phyloP scores from a whole-genome alignment of 331 rosid species.

The Rosa hybrid region DNA sequence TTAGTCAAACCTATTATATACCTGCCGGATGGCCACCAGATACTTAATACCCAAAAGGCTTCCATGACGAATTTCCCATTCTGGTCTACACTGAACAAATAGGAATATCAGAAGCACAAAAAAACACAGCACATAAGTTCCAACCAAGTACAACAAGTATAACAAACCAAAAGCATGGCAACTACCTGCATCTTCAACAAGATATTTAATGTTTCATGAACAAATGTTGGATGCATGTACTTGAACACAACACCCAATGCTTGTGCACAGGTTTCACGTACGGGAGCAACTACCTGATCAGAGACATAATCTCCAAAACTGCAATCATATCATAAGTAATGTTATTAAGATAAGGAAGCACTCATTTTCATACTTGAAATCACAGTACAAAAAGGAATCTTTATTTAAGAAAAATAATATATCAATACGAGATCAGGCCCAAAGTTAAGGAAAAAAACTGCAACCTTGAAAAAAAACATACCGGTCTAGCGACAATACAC shows the following conservation, averaged over 20 bases:
- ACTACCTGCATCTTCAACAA: conserved; percentile 96
- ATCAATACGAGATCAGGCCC: conserved; percentile 13
- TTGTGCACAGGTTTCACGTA: conserved; percentile 98
- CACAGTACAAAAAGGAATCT: neutral
- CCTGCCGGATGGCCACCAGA: conserved; percentile 95
- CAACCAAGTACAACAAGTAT: neutral
- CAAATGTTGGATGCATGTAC: conserved; percentile 87
- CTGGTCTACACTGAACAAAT: conserved; percentile 94
- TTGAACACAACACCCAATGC: conserved; percentile 93
- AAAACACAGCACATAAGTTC: conserved; percentile 12
- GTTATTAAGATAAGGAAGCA: conserved; percentile 6
- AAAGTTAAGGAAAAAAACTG: conserved; percentile 9
- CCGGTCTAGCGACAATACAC: conserved; percentile 93
- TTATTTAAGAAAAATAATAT: neutral
- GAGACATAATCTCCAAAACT: conserved; percentile 99
- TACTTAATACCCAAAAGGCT: conserved; percentile 94
- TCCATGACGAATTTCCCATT: conserved; percentile 99
- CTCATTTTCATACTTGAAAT: neutral
- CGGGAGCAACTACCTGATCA: conserved; percentile 99
- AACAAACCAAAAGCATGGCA: conserved; percentile 20
- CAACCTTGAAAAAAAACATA: conserved; percentile 35
- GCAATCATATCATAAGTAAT: conserved; percentile 40
- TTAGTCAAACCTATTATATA: conserved; percentile 30
- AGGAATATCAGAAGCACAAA: conserved; percentile 46
- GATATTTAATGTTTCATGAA: conserved; percentile 79